Base-by-base conservation (phyloP, 495 filamentous ascomycete genomes). In the Parathielavia hyrcaniae region DNA sequence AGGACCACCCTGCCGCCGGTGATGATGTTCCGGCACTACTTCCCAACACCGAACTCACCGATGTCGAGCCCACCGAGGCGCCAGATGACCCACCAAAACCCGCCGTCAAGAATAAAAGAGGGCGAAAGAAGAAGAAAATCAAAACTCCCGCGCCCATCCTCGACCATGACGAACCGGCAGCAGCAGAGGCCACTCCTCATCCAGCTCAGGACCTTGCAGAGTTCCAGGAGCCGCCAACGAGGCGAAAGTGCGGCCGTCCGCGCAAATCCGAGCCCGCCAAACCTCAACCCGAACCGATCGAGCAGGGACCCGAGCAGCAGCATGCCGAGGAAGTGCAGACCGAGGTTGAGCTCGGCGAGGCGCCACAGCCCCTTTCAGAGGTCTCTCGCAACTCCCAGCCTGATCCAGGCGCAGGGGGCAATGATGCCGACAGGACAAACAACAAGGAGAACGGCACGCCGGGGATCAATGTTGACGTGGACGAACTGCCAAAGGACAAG, bases 171-270 rank as follows among this genome's bases (percentile, higher is more conserved):
- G 17, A 44, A 19, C 48, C 49, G 38, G 16, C 19, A 39, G n/a
- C 38, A 36, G 56, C 8, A 0, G 26, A 51, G 16, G 16, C 40
- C 10, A 47, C 14, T 43, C 39, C 40, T 11, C 35, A 59, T 19
- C 53, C 49, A 5, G 22, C n/a, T 9, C 0, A 20, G 5, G 19
- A 20, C 4, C 39, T 45, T 4, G 22, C 35, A 3, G 51, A 52
- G 10, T 4, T 19, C 8, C 39, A n/a, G 22, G 53, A 61, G 17
- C 52, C 50, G 12, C 44, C 63, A 13, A 5, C 57, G 12, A 67
- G 63, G 32, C 57, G 47, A 26, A 50, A 54, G 30, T 57, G 63
- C 39, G 65, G 65, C 1, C 63, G 65, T 4, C 54, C 60, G 6
- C 50, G 63, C 23, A 65, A 61, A 38, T 58, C 57, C 1, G 54